Evolutionary conservation across 2,329 filamentous ascomycete species (phyloP).

Genomic region (Fusarium oxysporum): DNA sequence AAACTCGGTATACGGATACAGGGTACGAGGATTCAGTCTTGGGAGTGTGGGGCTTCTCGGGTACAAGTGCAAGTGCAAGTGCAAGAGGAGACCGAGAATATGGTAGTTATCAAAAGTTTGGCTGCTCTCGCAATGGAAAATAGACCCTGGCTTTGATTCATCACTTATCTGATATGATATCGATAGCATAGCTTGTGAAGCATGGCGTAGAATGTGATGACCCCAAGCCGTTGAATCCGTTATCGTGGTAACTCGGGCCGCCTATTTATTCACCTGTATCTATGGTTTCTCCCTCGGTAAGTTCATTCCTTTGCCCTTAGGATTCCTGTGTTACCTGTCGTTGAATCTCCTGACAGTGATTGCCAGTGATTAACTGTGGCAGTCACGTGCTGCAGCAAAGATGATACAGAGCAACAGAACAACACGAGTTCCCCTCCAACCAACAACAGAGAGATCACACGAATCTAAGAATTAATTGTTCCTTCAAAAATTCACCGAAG

Average conservation of each 20-base stretch:
- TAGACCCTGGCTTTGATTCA: conserved; percentile 29
- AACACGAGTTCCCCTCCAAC: background rate
- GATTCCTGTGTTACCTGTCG: background rate
- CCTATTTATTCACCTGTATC: background rate
- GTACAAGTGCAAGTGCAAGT: background rate
- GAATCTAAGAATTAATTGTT: background rate
- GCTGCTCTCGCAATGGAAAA: conserved; percentile 41
- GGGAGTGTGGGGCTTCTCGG: background rate
- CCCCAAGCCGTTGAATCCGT: background rate
- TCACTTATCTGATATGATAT: background rate
- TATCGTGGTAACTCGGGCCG: background rate
- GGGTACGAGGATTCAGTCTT: background rate
- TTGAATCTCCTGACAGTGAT: background rate
- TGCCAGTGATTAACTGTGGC: background rate
- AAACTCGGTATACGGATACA: conserved; percentile 14
- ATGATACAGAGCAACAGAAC: background rate
- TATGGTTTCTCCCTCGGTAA: background rate
- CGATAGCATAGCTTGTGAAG: background rate
- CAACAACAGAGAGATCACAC: background rate
- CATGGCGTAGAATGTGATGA: background rate
- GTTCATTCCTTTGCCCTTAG: background rate
- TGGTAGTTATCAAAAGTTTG: conserved; percentile 42
- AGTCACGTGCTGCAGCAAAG: conserved; percentile 17
- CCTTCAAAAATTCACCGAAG: background rate
- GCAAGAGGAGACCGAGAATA: conserved; percentile 20